Base-by-base conservation (phyloP, 2,329 filamentous ascomycete genomes). In the Septoria petroselini region DNA sequence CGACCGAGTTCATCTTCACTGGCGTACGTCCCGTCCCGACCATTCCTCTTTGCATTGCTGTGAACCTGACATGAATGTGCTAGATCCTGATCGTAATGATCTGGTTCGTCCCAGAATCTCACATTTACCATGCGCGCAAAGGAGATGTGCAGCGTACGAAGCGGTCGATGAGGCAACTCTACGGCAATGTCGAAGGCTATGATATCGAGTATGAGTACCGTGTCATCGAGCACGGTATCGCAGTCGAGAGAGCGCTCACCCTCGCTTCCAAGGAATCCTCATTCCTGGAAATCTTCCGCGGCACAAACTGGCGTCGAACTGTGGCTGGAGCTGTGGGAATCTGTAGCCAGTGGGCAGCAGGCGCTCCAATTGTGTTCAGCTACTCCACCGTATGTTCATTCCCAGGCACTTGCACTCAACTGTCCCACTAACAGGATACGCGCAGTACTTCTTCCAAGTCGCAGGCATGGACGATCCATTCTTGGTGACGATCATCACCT, bases 401-500 rank as follows among this genome's bases (percentile, higher is more conserved):
- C 35, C 14, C n/a, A 2, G 6, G 11, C 12, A 3, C 3, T 29
- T 18, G 4, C 14, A 21, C 11, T 15, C 9, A 4, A 7, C 7
- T 2, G 9, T 1, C 6, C 3, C n/a, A n/a, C 21, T 47, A 9
- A 52, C 49, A 14, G 12, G 6, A 3, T 2, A 2, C 2, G 2
- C 39, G 7, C 18, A 56, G 53, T 53, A 56, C 50, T 56, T 56
- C 42, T 56, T 56, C 42, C 44, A 56, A 18, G 53, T 53, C 7
- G 53, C 53, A 4, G 50, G 53, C 27, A 49, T 56, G 30, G 43
- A 49, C 23, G 50, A 56, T 30, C 53, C 53, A 1, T 56, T 56
- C 40, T 14, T 53, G 31, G 53, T 56, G 27, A 56, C 50, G 1
- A 56, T 71, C 41, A 61, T 67, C 19, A 70, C 65, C n/a, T 48